Base-by-base conservation (phyloP, 2,329 filamentous ascomycete genomes). In the Torrubiellomyces zombiae region DNA sequence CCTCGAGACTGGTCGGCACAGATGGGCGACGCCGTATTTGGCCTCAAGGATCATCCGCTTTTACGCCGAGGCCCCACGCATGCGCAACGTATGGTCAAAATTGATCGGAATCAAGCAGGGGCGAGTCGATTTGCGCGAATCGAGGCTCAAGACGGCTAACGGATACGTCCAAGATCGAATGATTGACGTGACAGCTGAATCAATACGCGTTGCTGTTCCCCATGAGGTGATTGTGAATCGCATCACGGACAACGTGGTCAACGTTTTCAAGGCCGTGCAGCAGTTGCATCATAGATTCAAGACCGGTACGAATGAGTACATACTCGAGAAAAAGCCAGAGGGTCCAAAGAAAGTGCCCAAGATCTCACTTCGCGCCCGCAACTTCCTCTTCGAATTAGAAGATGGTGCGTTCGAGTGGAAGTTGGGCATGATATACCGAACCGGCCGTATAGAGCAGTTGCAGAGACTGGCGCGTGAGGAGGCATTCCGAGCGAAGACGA, bases 361-460 rank as follows among this genome's bases (percentile, higher is more conserved):
- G 42, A 59, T 98, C 13, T 86, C 83, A 0, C 37, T 98, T 7
- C 71, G 83, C 25, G 77, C 76, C 27, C 78, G 79, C 38, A 79
- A 78, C 5, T 60, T 98, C 14, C 55, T 93, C 3, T 86, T 98
- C 30, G 86, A 95, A 43, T 61, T 98, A 18, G 89, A 98, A 51
- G 89, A 98, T 45, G 86, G 89, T 24, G 76, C 81, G 0, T 98
- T 98, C 41, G 89, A 98, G 47, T 98, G 85, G 80, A 95, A 94
- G 45, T 59, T 98, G 7, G 82, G 85, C 10, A 74, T 83, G 43
- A 98, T 98, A 25, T 98, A 95, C 47, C 74, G 86, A 16, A 71
- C 81, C 22, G 89, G 91, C 1, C 63, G 86, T 12, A 59, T 85
- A 28, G 89, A 98, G 48, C 86, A 95, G 49, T 75, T 76, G 44